Conservation (phyloP, 2,329 filamentous ascomycete genomes). For the Bipolaris bicolor region DNA sequence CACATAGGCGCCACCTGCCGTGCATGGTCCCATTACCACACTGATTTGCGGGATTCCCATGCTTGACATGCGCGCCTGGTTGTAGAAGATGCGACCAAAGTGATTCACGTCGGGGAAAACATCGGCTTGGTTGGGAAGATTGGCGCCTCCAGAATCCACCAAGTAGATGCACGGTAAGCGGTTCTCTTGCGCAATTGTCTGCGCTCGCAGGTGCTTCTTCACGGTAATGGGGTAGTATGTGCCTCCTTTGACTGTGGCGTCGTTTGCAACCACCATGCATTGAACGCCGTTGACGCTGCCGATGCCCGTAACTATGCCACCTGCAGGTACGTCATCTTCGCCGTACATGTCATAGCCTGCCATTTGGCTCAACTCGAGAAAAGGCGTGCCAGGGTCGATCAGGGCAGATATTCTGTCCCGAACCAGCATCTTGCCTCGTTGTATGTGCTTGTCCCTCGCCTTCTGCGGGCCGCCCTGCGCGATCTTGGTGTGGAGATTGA, state of each 20-base stretch:
- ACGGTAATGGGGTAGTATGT: constrained; percentile 98
- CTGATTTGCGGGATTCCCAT: constrained; percentile 90
- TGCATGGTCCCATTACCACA: constrained; percentile 97
- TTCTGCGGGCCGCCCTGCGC: constrained; percentile 80
- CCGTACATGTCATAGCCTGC: constrained; percentile 86
- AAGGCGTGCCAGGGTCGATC: constrained; percentile 86
- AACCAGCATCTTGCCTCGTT: constrained; percentile 91
- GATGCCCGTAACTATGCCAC: constrained; percentile 90
- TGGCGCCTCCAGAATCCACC: constrained; percentile 93
- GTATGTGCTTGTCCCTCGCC: constrained; percentile 84
- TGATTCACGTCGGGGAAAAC: constrained; percentile 95
- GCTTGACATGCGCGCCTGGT: constrained; percentile 92
- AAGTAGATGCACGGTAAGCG: constrained; percentile 85
- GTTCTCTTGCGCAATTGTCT: constrained; percentile 90
- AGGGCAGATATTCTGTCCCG: constrained; percentile 86
- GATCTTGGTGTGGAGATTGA: constrained; percentile 72
- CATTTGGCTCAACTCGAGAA: constrained; percentile 91
- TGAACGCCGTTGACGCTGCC: constrained; percentile 88
- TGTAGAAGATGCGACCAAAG: constrained; percentile 97
- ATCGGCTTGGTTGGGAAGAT: constrained; percentile 91
- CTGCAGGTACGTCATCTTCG: constrained; percentile 85
- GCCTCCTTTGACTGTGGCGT: constrained; percentile 95
- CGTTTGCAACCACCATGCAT: constrained; percentile 93
- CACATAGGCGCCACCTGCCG: constrained; percentile 93
- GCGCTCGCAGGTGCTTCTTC: constrained; percentile 94